Base-by-base conservation (phyloP, 2,329 filamentous ascomycete species). In the Calonectria fujianensis region DNA sequence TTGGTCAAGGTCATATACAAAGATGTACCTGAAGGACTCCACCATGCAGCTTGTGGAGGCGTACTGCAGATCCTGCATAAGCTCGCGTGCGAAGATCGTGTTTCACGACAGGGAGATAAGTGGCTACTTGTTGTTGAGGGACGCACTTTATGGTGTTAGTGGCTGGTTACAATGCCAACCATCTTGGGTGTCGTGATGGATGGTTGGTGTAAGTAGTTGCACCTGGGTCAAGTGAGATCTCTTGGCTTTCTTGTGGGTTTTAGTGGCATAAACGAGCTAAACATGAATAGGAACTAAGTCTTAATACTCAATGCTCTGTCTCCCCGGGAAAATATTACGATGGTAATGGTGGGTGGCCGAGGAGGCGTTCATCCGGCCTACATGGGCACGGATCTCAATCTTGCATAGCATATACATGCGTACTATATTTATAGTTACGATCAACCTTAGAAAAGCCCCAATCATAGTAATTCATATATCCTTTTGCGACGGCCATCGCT, bases 1-100 rank as follows among this genome's bases (percentile, higher is more conserved):
- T 88, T 98, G 76, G 96, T 98, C n/a, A 94, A 94, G 84, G 87
- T 94, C 39, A 95, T 99, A 41, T 99, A 99, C 83, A 90, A 89
- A 69, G 93, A 95, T 80, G 93, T 98, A 29, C 93, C 94, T 0
- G 92, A 94, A 83, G 91, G 89, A 80, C 87, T 98, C 77, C 94
- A 96, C 84, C 82, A 89, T 14, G 93, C 96, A 11, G 97, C 97
- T 0, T 92, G 94, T 76, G 89, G 90, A 51, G 96, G 96, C 1
- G 88, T 98, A 9, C 75, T 93, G 75, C 94, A 96, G 86, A 94
- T 98, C 70, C 84, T 99, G 77, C 86, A 88, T 72, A 98, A 98
- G 88, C 86, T 99, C 78, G 87, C 92, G 83, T 86, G 85, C 16
- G 97, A 98, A 80, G 94, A 93, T 2, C 94, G 89, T 81, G 94